A percentile compares a stretch with the other conserved stretches of the same genome.
phyloP scores from a whole-genome alignment of 306 rosid genomes.

The Cicer cuneatum region DNA sequence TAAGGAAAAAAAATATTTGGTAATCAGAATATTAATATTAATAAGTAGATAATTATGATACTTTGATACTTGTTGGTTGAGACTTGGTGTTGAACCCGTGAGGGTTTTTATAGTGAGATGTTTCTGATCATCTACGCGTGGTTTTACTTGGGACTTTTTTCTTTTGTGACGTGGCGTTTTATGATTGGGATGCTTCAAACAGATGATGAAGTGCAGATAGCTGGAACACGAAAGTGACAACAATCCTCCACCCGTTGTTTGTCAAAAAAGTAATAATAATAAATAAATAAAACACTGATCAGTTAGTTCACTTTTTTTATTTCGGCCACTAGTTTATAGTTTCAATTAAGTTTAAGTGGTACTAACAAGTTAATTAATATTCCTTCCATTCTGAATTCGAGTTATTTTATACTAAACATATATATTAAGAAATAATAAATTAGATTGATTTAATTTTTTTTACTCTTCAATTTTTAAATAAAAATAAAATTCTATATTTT shows the following conservation, averaged over 20 bases:
- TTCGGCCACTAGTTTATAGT: no score
- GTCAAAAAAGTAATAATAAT: no score
- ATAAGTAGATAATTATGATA: not conserved
- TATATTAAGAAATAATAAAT: no score
- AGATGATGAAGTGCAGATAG: not conserved
- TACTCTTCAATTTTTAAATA: no score
- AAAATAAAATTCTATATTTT: no score
- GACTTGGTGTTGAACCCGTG: not conserved
- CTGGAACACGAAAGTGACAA: not conserved
- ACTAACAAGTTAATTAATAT: no score
- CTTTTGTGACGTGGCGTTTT: not conserved
- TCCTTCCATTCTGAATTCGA: no score
- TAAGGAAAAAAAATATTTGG: not conserved
- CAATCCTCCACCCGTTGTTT: not conserved
- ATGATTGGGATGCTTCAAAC: not conserved
- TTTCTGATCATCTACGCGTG: not conserved
- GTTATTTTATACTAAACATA: no score
- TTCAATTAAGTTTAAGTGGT: no score
- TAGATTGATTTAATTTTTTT: no score
- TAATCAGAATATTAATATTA: not conserved
- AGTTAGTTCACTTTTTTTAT: no score
- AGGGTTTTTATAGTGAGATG: conserved; percentile 21
- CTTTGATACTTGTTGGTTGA: not conserved
- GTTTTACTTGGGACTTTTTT: not conserved
- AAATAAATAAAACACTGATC: no score